Base-by-base conservation (phyloP, 108 stramenopile species). In the Conticribra weissflogii region DNA sequence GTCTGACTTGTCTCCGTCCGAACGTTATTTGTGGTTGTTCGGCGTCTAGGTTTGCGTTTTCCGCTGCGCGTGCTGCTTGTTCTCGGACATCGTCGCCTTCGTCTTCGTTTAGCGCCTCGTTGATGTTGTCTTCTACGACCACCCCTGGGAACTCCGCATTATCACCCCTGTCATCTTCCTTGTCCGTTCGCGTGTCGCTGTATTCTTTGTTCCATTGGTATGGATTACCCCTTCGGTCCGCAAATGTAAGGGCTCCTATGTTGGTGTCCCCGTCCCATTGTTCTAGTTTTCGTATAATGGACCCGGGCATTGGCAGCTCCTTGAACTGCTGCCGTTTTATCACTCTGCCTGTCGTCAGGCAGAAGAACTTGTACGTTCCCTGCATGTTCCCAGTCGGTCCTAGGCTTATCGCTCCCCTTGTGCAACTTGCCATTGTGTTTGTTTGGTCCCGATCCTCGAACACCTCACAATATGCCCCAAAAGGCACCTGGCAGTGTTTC, bases 331-430 rank as follows among this genome's bases (percentile, higher is more conserved):
- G 50, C 3, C 71, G 74, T 18, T 15, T 61, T 31, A 79, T 54
- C 0, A 41, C 51, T 31, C 44, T 36, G 12, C 86, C 72, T 9
- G 82, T 76, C 4, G 16, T 46, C 0, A 81, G 64, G 45, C 19
- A 48, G 0, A 62, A 34, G 19, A 86, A 83, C 19, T 76, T 66
- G 83, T 0, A 74, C 74, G 12, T 66, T 61, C 4, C 74, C 65
- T 0, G 78, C 48, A 41, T 71, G 64, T 23, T 31, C 27, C 1
- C 58, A n/a, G n/a, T n/a, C n/a, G n/a, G n/a, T n/a, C n/a, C n/a
- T n/a, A n/a, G n/a, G n/a, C n/a, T n/a, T n/a, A 48, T 0, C 47
- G 59, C 0, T 28, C 9, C 0, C n/a, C 15, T 8, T n/a, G 60
- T 62, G 0, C 50, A 18, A 0, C 31, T 21, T 19, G 17, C 1